phyloP scores from a whole-genome alignment of 192 early-diverging fungal species.

The Chytriomyces sp. region DNA sequence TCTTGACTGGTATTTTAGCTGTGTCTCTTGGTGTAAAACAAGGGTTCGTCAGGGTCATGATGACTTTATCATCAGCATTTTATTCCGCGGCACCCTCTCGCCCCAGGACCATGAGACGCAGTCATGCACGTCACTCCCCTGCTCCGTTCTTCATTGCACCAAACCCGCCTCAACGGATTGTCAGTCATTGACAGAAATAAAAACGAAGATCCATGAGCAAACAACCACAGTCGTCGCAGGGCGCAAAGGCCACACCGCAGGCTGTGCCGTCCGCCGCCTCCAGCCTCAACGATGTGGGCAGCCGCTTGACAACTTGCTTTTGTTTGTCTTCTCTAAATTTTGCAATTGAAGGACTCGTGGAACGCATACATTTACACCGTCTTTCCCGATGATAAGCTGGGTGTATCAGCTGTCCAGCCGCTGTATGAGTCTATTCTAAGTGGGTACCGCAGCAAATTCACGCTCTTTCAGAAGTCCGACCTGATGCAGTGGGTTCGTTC shows the following conservation, averaged over 20 bases:
- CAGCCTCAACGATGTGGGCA: background rate
- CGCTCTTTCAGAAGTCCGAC: slow-evolving; percentile 41
- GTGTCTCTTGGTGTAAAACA: too few relatives aligned
- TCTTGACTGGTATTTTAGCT: too few relatives aligned
- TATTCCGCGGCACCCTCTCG: too few relatives aligned
- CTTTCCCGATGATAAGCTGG: slow-evolving; percentile 23
- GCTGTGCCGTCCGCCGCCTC: background rate
- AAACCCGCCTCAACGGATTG: too few relatives aligned
- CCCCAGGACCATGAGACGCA: too few relatives aligned
- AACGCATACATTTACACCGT: slow-evolving; percentile 7
- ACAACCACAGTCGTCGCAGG: background rate
- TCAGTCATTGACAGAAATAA: too few relatives aligned
- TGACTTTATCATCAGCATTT: too few relatives aligned
- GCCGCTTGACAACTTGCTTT: slow-evolving; percentile 9
- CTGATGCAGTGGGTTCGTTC: slow-evolving; percentile 53
- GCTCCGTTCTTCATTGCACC: too few relatives aligned
- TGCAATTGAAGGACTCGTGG: slow-evolving; percentile 12
- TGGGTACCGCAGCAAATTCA: slow-evolving; percentile 48
- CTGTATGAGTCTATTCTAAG: slow-evolving; percentile 45
- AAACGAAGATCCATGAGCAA: slow-evolving; percentile 11
- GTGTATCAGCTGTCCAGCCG: slow-evolving; percentile 8
- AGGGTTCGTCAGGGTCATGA: too few relatives aligned
- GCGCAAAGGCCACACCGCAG: background rate
- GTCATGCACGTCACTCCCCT: too few relatives aligned
- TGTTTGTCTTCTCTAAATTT: background rate